Percentiles rank a stretch among this genome's conserved stretches.
Conservation (phyloP, 768 basidiomycete genomes). For the Tricholoma sp. region DNA sequence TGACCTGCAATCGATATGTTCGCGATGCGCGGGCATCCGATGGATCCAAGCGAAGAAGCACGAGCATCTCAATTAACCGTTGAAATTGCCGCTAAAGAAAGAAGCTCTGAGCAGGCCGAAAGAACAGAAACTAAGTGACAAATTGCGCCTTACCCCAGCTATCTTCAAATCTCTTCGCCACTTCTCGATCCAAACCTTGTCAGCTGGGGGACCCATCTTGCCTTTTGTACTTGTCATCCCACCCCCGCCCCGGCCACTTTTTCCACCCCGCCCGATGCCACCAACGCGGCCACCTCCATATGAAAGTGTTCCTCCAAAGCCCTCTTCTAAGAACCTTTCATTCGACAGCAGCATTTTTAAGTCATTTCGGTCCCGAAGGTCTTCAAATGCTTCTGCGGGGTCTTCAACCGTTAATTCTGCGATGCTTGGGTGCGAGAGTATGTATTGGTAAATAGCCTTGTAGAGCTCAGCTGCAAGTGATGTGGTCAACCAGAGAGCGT, state of each 20-base stretch:
- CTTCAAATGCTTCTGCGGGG: slow-evolving; percentile 96
- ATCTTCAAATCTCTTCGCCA: slow-evolving; percentile 85
- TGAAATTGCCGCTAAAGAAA: slow-evolving; percentile 81
- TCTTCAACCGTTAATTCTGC: slow-evolving; percentile 98
- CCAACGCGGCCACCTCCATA: slow-evolving; percentile 49
- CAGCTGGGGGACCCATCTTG: slow-evolving; percentile 72
- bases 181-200: slow-evolving; percentile 71
- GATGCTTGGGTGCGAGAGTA: slow-evolving; percentile 58
- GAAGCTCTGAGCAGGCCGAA: slow-evolving; percentile 1
- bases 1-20: slow-evolving; percentile 85
- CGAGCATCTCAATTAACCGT: slow-evolving; percentile 87
- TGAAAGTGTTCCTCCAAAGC: slow-evolving; percentile 46
- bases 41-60: slow-evolving; percentile 65
- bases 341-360: slow-evolving; percentile 68
- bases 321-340: slow-evolving; percentile 66
- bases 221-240: slow-evolving; percentile 31
- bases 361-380: slow-evolving; percentile 90
- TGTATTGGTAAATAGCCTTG: slow-evolving; percentile 75
- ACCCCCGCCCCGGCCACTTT: slow-evolving; percentile 29
- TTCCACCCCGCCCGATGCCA: slow-evolving; percentile 38
- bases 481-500: neutral
- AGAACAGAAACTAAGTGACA: slow-evolving; percentile 1
- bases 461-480: slow-evolving; percentile 71
- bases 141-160: slow-evolving; percentile 57
- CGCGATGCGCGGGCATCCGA: slow-evolving; percentile 47